phyloP scores from a whole-genome alignment of 352 stramenopile genomes.

The Phytophthora rubi region DNA sequence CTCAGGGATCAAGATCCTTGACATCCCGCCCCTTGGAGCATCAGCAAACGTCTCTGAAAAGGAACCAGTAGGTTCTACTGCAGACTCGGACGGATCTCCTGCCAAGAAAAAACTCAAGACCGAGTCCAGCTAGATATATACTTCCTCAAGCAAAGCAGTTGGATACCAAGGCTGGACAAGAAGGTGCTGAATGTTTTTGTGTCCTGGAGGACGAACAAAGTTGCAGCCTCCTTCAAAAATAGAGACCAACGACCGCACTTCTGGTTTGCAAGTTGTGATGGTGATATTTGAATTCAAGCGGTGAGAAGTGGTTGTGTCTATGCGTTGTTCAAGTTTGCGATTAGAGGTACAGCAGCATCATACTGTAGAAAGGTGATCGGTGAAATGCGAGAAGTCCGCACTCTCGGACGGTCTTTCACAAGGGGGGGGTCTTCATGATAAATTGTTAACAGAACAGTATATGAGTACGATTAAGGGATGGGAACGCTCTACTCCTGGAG shows the following conservation, averaged over 20 bases:
- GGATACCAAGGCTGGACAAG: not conserved
- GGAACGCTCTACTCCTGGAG: conserved; percentile 29
- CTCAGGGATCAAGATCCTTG: conserved; percentile 92
- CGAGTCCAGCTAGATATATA: conserved; percentile 14
- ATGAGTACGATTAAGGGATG: conserved; percentile 10
- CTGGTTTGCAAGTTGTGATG: too few species aligned
- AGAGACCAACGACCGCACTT: not conserved
- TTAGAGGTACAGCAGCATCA: too few species aligned
- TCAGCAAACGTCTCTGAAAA: conserved; percentile 1
- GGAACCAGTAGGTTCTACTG: not conserved
- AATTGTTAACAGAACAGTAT: conserved; percentile 4
- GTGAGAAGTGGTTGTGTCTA: too few species aligned
- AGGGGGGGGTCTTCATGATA: not conserved
- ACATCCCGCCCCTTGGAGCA: conserved; percentile 28
- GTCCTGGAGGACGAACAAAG: not conserved
- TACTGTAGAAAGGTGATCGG: too few species aligned
- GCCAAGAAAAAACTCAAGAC: conserved; percentile 36
- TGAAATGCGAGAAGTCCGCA: too few species aligned
- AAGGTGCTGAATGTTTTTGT: not conserved
- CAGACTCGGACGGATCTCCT: conserved; percentile 3
- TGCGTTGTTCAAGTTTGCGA: too few species aligned
- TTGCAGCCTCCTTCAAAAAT: not conserved
- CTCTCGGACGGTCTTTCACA: too few species aligned
- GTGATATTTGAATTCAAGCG: too few species aligned
- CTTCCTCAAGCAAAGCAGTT: not conserved